Evolutionary conservation across 163 green algal genomes (phyloP).

Genomic region (Chlorella variabilis): DNA sequence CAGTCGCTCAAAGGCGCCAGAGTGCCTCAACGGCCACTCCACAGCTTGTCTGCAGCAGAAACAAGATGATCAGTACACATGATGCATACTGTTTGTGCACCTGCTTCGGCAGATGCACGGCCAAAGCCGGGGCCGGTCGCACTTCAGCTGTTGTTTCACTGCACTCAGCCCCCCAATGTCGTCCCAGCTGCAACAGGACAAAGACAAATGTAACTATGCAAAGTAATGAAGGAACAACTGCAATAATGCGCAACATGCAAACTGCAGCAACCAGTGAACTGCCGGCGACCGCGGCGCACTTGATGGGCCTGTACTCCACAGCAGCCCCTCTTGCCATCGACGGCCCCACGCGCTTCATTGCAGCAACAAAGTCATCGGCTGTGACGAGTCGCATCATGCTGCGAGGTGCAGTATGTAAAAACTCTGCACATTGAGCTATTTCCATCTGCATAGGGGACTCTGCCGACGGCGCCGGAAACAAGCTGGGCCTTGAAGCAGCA

Average conservation of each 20-base stretch:
- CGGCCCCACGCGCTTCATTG: constrained; percentile 69
- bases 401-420: too few relatives aligned
- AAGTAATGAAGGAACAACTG: too few relatives aligned
- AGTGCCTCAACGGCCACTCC: constrained; percentile 79
- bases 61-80: too few relatives aligned
- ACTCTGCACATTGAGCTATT: too few relatives aligned
- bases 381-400: too few relatives aligned
- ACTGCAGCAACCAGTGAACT: constrained; percentile 39
- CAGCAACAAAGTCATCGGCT: constrained; percentile 63
- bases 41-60: constrained; percentile 70
- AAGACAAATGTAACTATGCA: too few relatives aligned
- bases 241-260: background rate
- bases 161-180: constrained; percentile 76
- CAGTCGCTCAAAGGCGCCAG: constrained; percentile 74
- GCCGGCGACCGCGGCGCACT: background rate
- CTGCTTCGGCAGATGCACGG: too few relatives aligned
- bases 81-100: too few relatives aligned
- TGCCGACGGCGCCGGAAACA: too few relatives aligned
- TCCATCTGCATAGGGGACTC: too few relatives aligned
- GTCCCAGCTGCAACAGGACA: constrained; percentile 68
- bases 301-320: constrained; percentile 18
- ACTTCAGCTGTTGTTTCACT: constrained; percentile 72
- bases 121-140: background rate
- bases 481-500: too few relatives aligned
- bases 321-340: constrained; percentile 70